Evolutionary conservation across 768 basidiomycete genomes (phyloP), one percentile per base, ranked within the genome.

Genomic region (Trichaptum fuscoviolaceum): DNA sequence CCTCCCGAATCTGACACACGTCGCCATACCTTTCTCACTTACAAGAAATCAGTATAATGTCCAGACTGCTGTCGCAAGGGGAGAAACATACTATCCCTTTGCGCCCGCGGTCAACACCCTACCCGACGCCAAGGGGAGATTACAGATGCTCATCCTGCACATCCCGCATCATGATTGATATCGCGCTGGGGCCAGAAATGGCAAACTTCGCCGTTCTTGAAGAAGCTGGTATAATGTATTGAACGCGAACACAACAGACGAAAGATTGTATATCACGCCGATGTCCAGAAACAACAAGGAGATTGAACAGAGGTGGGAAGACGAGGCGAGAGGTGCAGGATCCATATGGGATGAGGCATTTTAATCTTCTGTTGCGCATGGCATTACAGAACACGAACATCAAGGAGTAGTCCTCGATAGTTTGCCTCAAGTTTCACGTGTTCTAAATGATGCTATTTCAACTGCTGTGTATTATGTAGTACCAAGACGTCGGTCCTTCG

Each of bases 211-310:
- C 12, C 42, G 42, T 52, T 20, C 20, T 12, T 52, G 42, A 52
- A 52, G 20, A 52, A 52, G 12, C 20, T 52, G 42, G 42, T 52
- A n/a, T n/a, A n/a, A n/a, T n/a, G n/a, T n/a, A 3, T 20, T 52
- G 20, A 52, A 52, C 12, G 42, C 42, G 10, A 52, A 52, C 42
- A 52, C 58, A 66, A 30, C n/a, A 61, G 25, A 35, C 30, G 58
- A 66, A 26, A 42, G 26, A 30, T n/a, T 27, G 25, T 57, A 34
- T 63, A 57, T 57, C 65, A 70, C 61, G n/a, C 52, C 58, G 61
- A 67, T 67, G 36, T 65, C 59, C 20, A 65, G 65, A 58, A 63
- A 57, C 35, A 68, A 64, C 15, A 67, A 62, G 20, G 66, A 64
- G 42, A 64, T 67, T 62, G 18, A 15, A 52, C 15, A 12, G 15